Conservation (phyloP, 768 basidiomycete genomes). For the Calocybe gangraenosa region DNA sequence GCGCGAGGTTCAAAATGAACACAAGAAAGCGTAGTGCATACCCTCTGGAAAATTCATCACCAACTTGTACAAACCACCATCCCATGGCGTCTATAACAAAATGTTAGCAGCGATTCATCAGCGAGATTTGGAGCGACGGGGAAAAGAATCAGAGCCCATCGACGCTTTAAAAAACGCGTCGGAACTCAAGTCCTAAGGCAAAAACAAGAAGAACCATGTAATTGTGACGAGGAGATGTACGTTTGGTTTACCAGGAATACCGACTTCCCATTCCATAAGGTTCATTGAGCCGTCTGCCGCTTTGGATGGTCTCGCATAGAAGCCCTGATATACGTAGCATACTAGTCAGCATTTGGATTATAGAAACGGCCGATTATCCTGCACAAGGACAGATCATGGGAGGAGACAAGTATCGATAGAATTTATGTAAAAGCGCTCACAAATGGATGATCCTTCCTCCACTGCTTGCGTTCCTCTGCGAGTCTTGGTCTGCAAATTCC, state of each 20-base stretch:
- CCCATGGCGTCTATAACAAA: conserved; percentile 83
- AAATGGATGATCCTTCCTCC: conserved; percentile 98
- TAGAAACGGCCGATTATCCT: too few relatives aligned
- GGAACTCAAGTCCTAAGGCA: conserved; percentile 6
- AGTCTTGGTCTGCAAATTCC: conserved; percentile 92
- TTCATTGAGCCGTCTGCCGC: conserved; percentile 91
- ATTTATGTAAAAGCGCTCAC: conserved; percentile 45
- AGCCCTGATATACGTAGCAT: conserved; percentile 63
- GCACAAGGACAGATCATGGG: too few relatives aligned
- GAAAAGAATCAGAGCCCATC: conserved; percentile 2
- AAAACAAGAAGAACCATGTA: not conserved
- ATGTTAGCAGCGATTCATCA: conserved; percentile 11
- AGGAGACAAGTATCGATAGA: not conserved
- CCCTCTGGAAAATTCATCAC: conserved; percentile 97
- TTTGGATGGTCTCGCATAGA: conserved; percentile 94
- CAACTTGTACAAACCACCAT: conserved; percentile 92
- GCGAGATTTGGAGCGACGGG: conserved; percentile 10
- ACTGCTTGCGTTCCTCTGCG: conserved; percentile 96
- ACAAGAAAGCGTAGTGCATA: conserved; percentile 21
- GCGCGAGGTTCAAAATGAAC: not conserved
- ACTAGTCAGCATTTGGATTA: not conserved
- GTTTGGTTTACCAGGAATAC: conserved; percentile 88
- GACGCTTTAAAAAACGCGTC: conserved; percentile 12
- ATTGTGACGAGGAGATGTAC: conserved; percentile 45
- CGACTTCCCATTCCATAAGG: conserved; percentile 97